A percentile compares a stretch with the other conserved stretches of the same genome.
phyloP scores from a whole-genome alignment of 495 filamentous ascomycete species.

The Pyronema omphalodes region DNA sequence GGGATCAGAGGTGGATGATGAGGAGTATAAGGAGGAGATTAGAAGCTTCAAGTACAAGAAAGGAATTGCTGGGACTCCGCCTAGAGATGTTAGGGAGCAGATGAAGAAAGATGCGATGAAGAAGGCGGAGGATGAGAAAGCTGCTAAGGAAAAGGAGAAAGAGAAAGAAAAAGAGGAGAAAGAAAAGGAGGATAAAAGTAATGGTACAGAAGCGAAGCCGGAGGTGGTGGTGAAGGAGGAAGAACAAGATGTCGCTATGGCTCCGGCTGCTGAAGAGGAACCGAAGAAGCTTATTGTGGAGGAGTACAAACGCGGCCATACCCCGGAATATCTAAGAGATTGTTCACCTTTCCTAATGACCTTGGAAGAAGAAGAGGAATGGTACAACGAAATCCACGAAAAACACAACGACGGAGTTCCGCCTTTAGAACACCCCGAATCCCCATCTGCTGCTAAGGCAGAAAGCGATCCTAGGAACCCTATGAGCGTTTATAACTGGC shows the following conservation, averaged over 20 bases:
- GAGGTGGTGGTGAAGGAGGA: background rate
- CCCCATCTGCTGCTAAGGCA: conserved; percentile 12
- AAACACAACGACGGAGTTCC: conserved; percentile 36
- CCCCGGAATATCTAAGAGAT: conserved; percentile 18
- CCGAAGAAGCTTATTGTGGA: conserved; percentile 10
- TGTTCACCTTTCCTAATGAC: conserved; percentile 32
- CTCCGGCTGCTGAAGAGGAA: conserved; percentile 7
- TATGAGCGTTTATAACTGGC: conserved; percentile 77
- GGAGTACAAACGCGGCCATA: conserved; percentile 17
- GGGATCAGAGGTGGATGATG: conserved; percentile 14
- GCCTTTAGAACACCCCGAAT: conserved; percentile 24
- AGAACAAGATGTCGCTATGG: background rate
- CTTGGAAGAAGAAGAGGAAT: conserved; percentile 63
- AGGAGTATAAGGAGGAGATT: conserved; percentile 22
- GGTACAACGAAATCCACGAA: conserved; percentile 51
- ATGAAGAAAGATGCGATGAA: conserved; percentile 17
- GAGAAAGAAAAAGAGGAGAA: conserved; percentile 14
- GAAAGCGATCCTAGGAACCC: conserved; percentile 58
- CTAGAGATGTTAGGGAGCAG: conserved; percentile 15
- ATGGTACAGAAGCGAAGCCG: background rate
- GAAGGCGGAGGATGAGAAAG: conserved; percentile 4
- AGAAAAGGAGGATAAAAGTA: background rate
- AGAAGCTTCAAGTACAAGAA: conserved; percentile 20
- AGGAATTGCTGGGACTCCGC: conserved; percentile 22
- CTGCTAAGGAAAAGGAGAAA: conserved; percentile 20